Base-by-base conservation (phyloP, 805 yeast genomes). In the Candida sakaeoensis region DNA sequence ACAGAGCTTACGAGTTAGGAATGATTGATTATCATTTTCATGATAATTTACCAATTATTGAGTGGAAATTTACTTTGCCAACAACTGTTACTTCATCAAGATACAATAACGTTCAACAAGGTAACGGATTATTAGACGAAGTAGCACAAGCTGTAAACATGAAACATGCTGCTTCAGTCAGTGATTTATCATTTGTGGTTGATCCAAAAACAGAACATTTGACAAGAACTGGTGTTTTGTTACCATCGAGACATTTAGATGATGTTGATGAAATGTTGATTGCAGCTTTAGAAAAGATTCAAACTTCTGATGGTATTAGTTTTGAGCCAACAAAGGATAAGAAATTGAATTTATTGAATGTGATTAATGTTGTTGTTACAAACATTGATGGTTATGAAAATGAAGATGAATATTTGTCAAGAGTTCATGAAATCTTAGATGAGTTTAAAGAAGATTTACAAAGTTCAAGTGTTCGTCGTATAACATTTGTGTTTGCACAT, bases 1-100 rank as follows among this genome's bases (percentile, higher is more conserved):
- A 90, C 72, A 81, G 98, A 57, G 98, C 98, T 27, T 93, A 95
- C 68, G 82, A 88, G 29, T 82, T 93, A 46, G 82, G 86, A 40
- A 84, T 82, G 47, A 76, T 95, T 39, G 67, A 70, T 40, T 86
- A 87, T 55, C 77, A 74, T 47, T 65, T 68, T 52, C 60, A 69
- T 24, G 72, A 63, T 39, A 72, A 76, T 41, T 61, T 75, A 37
- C 95, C 97, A 28, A 75, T 85, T 40, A 76, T 89, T 46, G 83
- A 86, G 48, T 90, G 96, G 95, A 78, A 78, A 52, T 90, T 90
- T 75, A 87, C 84, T 62, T 70, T 90, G 52, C 95, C 95, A 44
- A 74, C 82, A 47, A 38, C 33, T 21, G 69, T 79, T 46, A 68
- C 76, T 12, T 70, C 82, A 37, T 85, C 95, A 41, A 83, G 88